phyloP scores from a whole-genome alignment of 2,329 filamentous ascomycete genomes.

The Ambrosiella beaveri region DNA sequence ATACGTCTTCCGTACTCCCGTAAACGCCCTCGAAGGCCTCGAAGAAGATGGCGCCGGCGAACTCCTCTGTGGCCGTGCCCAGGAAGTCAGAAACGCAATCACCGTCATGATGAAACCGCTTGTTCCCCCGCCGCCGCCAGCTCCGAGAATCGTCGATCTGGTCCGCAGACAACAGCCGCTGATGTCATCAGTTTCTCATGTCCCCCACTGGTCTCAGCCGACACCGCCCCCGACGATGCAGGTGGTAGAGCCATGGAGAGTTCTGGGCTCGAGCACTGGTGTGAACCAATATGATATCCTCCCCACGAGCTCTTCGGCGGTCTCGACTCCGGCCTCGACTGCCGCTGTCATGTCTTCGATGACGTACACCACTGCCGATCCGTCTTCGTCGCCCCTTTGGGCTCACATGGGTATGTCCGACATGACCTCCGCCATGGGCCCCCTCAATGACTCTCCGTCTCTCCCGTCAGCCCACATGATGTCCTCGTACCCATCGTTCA shows the following conservation, averaged over 20 bases:
- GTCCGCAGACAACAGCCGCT: constrained; percentile 75
- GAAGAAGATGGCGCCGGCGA: constrained; percentile 95
- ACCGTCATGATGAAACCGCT: constrained; percentile 74
- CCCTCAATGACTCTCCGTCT: constrained; percentile 49
- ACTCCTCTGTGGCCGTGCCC: constrained; percentile 75
- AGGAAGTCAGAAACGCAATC: constrained; percentile 81
- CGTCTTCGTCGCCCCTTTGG: constrained; percentile 9
- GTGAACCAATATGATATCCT: constrained; percentile 36
- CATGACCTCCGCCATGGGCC: constrained; percentile 28
- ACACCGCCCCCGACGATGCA: constrained; percentile 47
- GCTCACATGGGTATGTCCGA: constrained; percentile 50
- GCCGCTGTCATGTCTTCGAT: constrained; percentile 1
- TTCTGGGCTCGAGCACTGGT: constrained; percentile 76
- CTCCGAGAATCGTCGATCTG: constrained; percentile 34
- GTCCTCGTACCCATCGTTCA: constrained; percentile 34
- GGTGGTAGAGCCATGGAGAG: constrained; percentile 72
- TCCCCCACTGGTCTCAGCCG: constrained; percentile 27
- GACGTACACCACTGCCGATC: constrained; percentile 5
- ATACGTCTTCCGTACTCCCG: constrained; percentile 84
- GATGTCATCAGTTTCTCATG: constrained; percentile 25
- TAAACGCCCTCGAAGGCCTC: constrained; percentile 77
- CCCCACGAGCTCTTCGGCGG: constrained; percentile 1
- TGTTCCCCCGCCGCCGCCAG: constrained; percentile 47
- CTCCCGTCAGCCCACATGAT: constrained; percentile 17
- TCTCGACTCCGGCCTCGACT: not conserved